Evolutionary conservation across 2,329 filamentous ascomycete genomes (phyloP).

Genomic region (Pezicula carpinea): DNA sequence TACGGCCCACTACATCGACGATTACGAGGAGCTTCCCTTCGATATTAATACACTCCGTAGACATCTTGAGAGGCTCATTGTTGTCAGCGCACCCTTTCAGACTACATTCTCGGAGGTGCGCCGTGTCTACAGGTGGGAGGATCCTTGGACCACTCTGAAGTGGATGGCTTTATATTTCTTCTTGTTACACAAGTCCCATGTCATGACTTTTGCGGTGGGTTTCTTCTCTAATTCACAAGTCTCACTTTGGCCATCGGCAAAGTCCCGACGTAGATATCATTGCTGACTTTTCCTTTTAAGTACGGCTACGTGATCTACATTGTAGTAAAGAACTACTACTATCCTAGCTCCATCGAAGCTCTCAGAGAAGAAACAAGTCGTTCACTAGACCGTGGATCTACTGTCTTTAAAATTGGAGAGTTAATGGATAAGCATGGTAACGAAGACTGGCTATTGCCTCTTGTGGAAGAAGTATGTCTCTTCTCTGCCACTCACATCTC

Average conservation of each 20-base stretch:
- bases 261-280: neutral
- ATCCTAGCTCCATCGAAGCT: conserved; percentile 9
- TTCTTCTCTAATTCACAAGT: neutral
- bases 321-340: conserved; percentile 15
- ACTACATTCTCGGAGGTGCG: conserved; percentile 29
- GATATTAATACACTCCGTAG: conserved; percentile 24
- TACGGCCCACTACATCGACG: conserved; percentile 32
- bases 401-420: conserved; percentile 29
- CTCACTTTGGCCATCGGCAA: conserved; percentile 2
- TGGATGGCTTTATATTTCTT: conserved; percentile 22
- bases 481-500: neutral
- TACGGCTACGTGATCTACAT: conserved; percentile 17
- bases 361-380: conserved; percentile 24
- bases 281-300: conserved; percentile 5
- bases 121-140: conserved; percentile 33
- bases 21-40: conserved; percentile 18
- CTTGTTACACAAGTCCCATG: conserved; percentile 17
- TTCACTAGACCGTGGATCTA: conserved; percentile 25
- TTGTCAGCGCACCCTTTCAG: conserved; percentile 33
- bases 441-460: conserved; percentile 27
- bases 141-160: conserved; percentile 25
- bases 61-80: conserved; percentile 31
- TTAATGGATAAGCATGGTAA: conserved; percentile 32
- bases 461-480: conserved; percentile 10
- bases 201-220: conserved; percentile 19